Base-by-base conservation (phyloP, 768 basidiomycete species). In the Auriculariales sp. region DNA sequence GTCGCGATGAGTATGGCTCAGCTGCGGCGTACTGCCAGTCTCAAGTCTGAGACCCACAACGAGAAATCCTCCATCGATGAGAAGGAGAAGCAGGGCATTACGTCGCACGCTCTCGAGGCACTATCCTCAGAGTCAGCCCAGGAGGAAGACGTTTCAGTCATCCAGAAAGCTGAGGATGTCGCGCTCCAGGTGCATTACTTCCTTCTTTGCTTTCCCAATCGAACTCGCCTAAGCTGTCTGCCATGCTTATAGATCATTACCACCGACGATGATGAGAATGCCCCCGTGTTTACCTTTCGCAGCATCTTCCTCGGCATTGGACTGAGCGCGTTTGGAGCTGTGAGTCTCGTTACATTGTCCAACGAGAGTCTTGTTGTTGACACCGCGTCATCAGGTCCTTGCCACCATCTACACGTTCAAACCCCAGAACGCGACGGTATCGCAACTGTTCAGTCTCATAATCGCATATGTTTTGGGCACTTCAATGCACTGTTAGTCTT, bases 401-500 rank as follows among this genome's bases (percentile, higher is more conserved):
- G 53, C 59, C 0, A 63, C 63, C 3, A 65, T 66, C 49, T 66
- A 66, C 46, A 66, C 64, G 11, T 66, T 64, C 56, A 64, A 64
- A 52, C 64, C 63, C 9, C 64, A 76, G 65, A 72, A 71, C 57
- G 74, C 75, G 2, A 62, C 65, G 0, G 75, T 77, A 1, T 75
- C 74, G 4, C 72, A 75, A 51, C 62, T 77, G 2, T 78, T 77
- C 62, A 72, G 69, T 52, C 62, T 76, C 25, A 73, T 77, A 53
- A 74, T 77, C 52, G 73, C 75, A 1, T 75, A 77, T 55, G 68
- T 75, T 22, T 62, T 77, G 3, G 74, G 74, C 1, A 69, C 66
- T 3, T 69, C 67, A 1, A 73, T 75, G 70, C 64, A 68, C 30
- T 56, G 70, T 69, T 57, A 49, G 65, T n/a, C 48, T 64, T 19